phyloP scores from a whole-genome alignment of 495 filamentous ascomycete genomes.

The Cercophora scortea region DNA sequence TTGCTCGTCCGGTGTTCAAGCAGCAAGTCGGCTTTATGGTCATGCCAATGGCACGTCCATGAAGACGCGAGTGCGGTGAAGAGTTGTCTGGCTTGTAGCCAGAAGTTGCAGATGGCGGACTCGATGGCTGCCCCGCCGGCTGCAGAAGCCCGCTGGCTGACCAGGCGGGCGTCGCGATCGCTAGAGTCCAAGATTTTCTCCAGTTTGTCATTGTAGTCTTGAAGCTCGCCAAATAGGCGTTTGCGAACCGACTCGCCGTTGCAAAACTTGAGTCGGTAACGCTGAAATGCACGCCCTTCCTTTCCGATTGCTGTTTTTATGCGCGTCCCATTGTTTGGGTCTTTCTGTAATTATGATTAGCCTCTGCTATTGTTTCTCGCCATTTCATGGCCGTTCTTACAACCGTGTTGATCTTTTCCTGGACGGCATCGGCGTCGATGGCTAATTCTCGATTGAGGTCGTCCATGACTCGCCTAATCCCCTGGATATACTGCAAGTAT shows the following conservation, averaged over 20 bases:
- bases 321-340: background rate
- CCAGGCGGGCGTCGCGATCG: background rate
- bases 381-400: no score
- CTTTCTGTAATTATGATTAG: no score
- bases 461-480: conserved; percentile 1
- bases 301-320: background rate
- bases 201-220: conserved; percentile 5
- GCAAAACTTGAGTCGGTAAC: background rate
- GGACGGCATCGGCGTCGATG: background rate
- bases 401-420: background rate
- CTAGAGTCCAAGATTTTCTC: background rate
- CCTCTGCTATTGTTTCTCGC: no score
- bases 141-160: background rate
- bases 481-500: conserved; percentile 11
- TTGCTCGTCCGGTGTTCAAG: conserved; percentile 22
- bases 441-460: conserved; percentile 5
- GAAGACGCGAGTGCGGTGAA: conserved; percentile 4
- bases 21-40: conserved; percentile 21
- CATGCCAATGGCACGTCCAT: conserved; percentile 23
- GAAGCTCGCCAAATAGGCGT: background rate
- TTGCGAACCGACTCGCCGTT: background rate
- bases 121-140: background rate
- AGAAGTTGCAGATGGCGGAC: conserved; percentile 3
- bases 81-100: background rate
- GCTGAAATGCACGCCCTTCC: background rate